phyloP scores from a whole-genome alignment of 208 protist species.

The Leishmania gerbilli region DNA sequence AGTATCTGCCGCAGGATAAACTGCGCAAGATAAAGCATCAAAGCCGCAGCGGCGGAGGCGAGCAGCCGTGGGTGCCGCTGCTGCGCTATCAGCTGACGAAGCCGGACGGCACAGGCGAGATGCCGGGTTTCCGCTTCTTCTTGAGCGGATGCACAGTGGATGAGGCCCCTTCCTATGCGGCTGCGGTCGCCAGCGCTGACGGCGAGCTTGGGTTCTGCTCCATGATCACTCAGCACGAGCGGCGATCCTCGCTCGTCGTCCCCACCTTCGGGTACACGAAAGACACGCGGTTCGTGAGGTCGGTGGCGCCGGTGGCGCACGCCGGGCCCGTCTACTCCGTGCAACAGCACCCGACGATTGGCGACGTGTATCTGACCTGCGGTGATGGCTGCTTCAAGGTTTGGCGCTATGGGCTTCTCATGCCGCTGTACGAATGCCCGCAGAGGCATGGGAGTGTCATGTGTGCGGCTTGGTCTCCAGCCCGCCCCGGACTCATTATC shows the following conservation, averaged over 20 bases:
- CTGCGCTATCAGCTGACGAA: conserved; percentile 68
- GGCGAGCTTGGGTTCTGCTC: conserved; percentile 79
- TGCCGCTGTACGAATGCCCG: conserved; percentile 83
- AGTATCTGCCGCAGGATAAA: conserved; percentile 86
- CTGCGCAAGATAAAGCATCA: conserved; percentile 91
- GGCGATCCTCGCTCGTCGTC: conserved; percentile 34
- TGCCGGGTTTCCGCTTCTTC: conserved; percentile 83
- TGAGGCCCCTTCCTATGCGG: conserved; percentile 63
- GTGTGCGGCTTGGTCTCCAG: conserved; percentile 87
- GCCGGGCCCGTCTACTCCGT: conserved; percentile 76
- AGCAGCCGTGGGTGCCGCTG: conserved; percentile 88
- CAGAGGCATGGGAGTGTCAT: conserved; percentile 45
- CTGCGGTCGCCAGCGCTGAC: conserved; percentile 60
- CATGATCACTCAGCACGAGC: conserved; percentile 65
- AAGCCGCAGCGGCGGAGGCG: conserved; percentile 44
- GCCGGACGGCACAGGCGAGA: conserved; percentile 66
- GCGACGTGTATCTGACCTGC: conserved; percentile 89
- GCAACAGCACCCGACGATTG: conserved; percentile 82
- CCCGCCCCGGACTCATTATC: conserved; percentile 73
- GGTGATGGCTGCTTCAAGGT: conserved; percentile 90
- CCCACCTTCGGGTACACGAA: conserved; percentile 62
- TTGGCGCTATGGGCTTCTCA: conserved; percentile 75
- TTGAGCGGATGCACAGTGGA: conserved; percentile 63
- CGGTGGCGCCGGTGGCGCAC: conserved; percentile 59
- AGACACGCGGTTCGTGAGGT: conserved; percentile 64